phyloP scores from a whole-genome alignment of 192 early-diverging fungal species.

The Glomus cerebriforme region DNA sequence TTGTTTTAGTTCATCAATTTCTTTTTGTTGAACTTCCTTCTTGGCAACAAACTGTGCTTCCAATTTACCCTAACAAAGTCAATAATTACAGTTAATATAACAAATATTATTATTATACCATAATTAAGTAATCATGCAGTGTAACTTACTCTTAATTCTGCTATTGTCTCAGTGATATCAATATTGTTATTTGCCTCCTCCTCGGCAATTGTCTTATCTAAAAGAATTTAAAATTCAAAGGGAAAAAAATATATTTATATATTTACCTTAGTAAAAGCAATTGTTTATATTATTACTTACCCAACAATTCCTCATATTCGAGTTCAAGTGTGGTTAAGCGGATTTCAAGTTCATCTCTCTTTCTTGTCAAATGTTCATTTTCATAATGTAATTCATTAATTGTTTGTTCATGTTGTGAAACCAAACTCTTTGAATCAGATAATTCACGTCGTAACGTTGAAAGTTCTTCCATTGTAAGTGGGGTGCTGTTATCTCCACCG shows the following conservation, averaged over 20 bases:
- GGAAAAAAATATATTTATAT: neutral
- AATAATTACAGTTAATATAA: neutral
- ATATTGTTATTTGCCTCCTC: conserved; percentile 62
- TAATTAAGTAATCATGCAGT: neutral
- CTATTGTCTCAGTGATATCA: conserved; percentile 73
- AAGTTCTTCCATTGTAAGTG: conserved; percentile 63
- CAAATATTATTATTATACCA: neutral
- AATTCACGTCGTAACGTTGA: conserved; percentile 70
- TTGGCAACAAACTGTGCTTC: conserved; percentile 84
- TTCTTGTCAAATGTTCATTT: conserved; percentile 54
- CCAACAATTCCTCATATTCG: conserved; percentile 83
- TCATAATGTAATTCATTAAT: conserved; percentile 66
- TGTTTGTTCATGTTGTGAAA: conserved; percentile 64
- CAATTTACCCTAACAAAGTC: conserved; percentile 61
- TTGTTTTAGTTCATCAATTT: conserved; percentile 70
- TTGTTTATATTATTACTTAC: conserved; percentile 29
- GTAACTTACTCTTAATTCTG: conserved; percentile 68
- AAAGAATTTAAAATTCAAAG: neutral
- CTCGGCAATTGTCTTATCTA: conserved; percentile 65
- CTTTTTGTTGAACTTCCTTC: conserved; percentile 70
- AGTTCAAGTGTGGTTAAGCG: conserved; percentile 69
- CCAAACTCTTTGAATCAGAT: conserved; percentile 60
- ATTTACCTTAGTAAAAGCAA: neutral
- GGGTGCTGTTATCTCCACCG: conserved; percentile 47
- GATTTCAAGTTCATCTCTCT: conserved; percentile 69